Base-by-base conservation (phyloP, 441 rosid genomes). In the Jatropha multifida region DNA sequence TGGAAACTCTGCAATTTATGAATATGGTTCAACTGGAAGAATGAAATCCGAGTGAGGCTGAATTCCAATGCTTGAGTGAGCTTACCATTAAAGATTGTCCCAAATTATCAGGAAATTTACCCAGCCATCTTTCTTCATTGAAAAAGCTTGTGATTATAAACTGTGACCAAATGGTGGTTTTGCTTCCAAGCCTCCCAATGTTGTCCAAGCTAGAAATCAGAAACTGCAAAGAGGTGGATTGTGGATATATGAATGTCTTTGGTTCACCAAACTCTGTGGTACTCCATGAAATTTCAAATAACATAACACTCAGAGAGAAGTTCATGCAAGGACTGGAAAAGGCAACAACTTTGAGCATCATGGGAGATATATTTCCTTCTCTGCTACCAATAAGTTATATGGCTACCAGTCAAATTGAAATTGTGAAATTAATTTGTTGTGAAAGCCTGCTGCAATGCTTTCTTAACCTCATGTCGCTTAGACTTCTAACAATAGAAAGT, bases 11-110 rank as follows among this genome's bases (percentile, higher is more conserved):
- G 18, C 18, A 11, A 8, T 56, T 56, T 18, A 6, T 4, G 60
- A 11, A 18, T 6, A 56, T 84, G 87, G 18, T 40, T 17, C 42
- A 75, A 67, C 81, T 79, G 87, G 66, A 77, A 27, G 73, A 75
- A 20, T 80, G 85, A 83, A 42, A 64, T 42, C 26, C 77, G 42
- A 46, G 18, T 14, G 72, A 32, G 38, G 27, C 23, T 13, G 76
- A 65, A 64, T 78, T 83, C 74, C 81, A 73, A n/a, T 44, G n/a
- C 32, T 75, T 83, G 20, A 72, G 69, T 10, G 56, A 15, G 26
- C 78, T 83, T 65, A 26, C 26, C 37, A 73, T 81, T 44, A 4
- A 2, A 32, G 40, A 26, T 4, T 80, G 81, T 55, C 81, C 71
- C 0, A 65, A 27, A 27, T 73, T 83, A 2, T 55, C n/a, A 12